Evolutionary conservation across 1,284 basidiomycete genomes (phyloP).

Genomic region (Entoloma clypeatum): DNA sequence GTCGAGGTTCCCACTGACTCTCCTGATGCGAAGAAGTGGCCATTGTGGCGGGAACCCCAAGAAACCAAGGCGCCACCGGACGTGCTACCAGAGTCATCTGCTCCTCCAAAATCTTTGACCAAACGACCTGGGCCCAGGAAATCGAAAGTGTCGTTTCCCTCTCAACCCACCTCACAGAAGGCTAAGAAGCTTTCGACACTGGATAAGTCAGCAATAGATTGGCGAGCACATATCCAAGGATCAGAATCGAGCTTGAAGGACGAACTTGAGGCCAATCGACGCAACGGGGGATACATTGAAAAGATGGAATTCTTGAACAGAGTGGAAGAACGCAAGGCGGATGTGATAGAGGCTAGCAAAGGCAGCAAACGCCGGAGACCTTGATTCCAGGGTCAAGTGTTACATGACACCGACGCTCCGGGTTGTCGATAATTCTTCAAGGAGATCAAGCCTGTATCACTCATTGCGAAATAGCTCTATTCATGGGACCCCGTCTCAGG

Average conservation of each 20-base stretch:
- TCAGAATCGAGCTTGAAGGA: constrained; percentile 48
- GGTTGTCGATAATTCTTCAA: no score
- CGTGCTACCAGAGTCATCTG: constrained; percentile 9
- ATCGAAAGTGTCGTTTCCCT: constrained; percentile 49
- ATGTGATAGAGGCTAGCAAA: constrained; percentile 53
- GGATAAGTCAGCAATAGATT: constrained; percentile 81
- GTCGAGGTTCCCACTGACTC: constrained; percentile 69
- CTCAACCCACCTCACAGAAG: constrained; percentile 46
- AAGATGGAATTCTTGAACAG: constrained; percentile 77
- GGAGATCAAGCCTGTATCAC: no score
- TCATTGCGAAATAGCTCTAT: no score
- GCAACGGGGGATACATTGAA: constrained; percentile 74
- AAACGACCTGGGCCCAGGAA: constrained; percentile 62
- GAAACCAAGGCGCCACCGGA: constrained; percentile 12
- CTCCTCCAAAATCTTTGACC: constrained; percentile 15
- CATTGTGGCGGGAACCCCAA: constrained; percentile 41
- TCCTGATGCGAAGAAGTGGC: constrained; percentile 71
- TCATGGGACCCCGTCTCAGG: no score
- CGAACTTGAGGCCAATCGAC: constrained; percentile 68
- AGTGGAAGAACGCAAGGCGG: constrained; percentile 67
- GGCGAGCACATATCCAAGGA: constrained; percentile 60
- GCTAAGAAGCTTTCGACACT: constrained; percentile 75
- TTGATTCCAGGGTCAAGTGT: constrained; percentile 8
- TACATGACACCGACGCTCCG: no score
- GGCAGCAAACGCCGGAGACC: constrained; percentile 51